Evolutionary conservation across 2,329 filamentous ascomycete genomes (phyloP).

Genomic region (Cytospora mali): DNA sequence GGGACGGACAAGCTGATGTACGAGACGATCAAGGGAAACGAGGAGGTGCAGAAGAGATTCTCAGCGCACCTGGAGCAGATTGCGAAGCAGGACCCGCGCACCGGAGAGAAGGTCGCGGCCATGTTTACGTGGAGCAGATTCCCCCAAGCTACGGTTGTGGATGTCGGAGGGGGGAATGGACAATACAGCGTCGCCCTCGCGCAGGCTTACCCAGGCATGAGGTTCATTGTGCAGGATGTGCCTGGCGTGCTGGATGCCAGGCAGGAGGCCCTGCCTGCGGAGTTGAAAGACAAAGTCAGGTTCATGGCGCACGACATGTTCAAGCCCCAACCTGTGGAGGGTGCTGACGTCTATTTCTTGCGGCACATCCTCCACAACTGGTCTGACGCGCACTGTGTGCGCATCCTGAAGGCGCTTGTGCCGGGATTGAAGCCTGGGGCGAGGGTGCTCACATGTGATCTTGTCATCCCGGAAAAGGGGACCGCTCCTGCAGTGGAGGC

Average conservation of each 20-base stretch:
- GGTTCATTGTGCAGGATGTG: slow-evolving; percentile 5
- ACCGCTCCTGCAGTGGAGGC: slow-evolving; percentile 3
- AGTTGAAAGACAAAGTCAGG: slow-evolving; percentile 1
- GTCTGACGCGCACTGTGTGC: slow-evolving; percentile 40
- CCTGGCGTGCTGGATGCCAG: not conserved
- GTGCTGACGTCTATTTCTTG: slow-evolving; percentile 44
- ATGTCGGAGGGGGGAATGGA: slow-evolving; percentile 1
- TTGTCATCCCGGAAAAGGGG: not conserved
- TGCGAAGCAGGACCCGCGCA: slow-evolving; percentile 5
- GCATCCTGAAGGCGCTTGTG: slow-evolving; percentile 34
- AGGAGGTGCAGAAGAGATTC: not conserved
- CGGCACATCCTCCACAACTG: slow-evolving; percentile 50
- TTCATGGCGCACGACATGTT: slow-evolving; percentile 45
- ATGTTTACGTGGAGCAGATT: not conserved
- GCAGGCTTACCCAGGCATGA: not conserved
- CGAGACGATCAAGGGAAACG: slow-evolving; percentile 5
- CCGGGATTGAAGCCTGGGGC: slow-evolving; percentile 4
- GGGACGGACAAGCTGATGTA: slow-evolving; percentile 5
- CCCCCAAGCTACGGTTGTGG: not conserved
- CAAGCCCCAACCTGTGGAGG: slow-evolving; percentile 42
- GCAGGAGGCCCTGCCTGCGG: not conserved
- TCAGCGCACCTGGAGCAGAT: slow-evolving; percentile 6
- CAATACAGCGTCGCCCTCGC: slow-evolving; percentile 4
- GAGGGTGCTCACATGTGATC: not conserved
- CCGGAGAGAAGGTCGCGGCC: not conserved